Conservation (phyloP, 2,329 filamentous ascomycete species). For the Meredithiella fracta region DNA sequence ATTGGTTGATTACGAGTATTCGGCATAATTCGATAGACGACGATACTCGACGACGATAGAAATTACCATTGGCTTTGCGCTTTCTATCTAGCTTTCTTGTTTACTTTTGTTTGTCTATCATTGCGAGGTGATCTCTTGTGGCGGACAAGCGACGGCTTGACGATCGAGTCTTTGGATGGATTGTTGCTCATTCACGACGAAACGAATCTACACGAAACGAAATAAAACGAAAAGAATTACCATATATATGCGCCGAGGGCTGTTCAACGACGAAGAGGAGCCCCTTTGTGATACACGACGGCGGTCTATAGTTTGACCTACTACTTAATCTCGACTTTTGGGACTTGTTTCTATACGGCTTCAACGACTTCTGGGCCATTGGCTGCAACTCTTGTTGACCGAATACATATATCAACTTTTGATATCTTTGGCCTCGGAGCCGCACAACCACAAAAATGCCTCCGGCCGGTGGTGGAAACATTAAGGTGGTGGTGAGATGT, state of each 20-base stretch:
- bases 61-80: too few species aligned
- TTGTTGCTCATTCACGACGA: background rate
- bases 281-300: too few species aligned
- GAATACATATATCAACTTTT: background rate
- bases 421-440: background rate
- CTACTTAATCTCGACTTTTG: background rate
- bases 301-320: background rate
- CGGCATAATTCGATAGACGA: too few species aligned
- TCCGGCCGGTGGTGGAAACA: constrained; percentile 55
- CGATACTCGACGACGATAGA: too few species aligned
- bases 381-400: background rate
- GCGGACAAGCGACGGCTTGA: too few species aligned
- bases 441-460: constrained; percentile 6
- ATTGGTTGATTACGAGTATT: too few species aligned
- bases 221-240: background rate
- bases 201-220: background rate
- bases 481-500: constrained; percentile 97
- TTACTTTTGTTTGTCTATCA: too few species aligned
- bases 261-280: background rate
- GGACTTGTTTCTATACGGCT: background rate
- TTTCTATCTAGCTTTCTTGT: too few species aligned
- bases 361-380: background rate
- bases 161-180: too few species aligned
- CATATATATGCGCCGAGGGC: background rate
- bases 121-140: too few species aligned